These are phyloP conservation scores for Leccinum truebloodii DNA, from an alignment of 768 basidiomycete species.

Conservation along the genomic window DNA sequence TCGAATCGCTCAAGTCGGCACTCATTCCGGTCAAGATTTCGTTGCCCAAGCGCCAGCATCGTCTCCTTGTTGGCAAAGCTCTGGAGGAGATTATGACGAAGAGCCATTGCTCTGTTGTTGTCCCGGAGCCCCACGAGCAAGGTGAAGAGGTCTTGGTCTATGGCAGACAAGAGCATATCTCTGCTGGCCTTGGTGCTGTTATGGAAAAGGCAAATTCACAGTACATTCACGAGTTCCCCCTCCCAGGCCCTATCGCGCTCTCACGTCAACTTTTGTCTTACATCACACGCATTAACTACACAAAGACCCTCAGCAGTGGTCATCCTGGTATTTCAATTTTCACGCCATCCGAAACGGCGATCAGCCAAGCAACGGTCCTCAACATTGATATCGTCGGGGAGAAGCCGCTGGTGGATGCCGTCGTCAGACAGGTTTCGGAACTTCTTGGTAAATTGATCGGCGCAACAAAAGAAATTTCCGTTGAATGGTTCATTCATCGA, in stretches of 20 bases:
- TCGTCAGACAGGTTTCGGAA: conserved; percentile 73
- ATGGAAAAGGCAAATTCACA: conserved; percentile 89
- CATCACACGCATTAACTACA: conserved; percentile 66
- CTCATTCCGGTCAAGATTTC: conserved; percentile 71
- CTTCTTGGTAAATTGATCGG: conserved; percentile 79
- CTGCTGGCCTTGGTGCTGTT: conserved; percentile 67
- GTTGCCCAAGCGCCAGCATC: conserved; percentile 92
- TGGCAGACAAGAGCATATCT: conserved; percentile 70
- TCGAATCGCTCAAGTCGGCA: conserved; percentile 53
- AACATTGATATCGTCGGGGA: conserved; percentile 83
- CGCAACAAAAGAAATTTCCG: conserved; percentile 67
- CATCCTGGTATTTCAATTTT: conserved; percentile 76
- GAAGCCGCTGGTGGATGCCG: conserved; percentile 68
- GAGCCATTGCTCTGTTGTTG: conserved; percentile 78
- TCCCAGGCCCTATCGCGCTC: conserved; percentile 67
- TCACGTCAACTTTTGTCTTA: conserved; percentile 81
- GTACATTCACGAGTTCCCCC: conserved; percentile 79
- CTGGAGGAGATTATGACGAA: conserved; percentile 77
- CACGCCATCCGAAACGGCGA: conserved; percentile 59
- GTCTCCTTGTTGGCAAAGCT: conserved; percentile 78
- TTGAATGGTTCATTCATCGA: conserved; percentile 88
- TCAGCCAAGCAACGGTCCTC: conserved; percentile 57
- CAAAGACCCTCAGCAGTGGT: conserved; percentile 58
- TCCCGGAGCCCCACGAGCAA: conserved; percentile 71
- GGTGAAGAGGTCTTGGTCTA: conserved; percentile 86